phyloP scores from a whole-genome alignment of 805 yeast species.

The Torulaspora delbrueckii region DNA sequence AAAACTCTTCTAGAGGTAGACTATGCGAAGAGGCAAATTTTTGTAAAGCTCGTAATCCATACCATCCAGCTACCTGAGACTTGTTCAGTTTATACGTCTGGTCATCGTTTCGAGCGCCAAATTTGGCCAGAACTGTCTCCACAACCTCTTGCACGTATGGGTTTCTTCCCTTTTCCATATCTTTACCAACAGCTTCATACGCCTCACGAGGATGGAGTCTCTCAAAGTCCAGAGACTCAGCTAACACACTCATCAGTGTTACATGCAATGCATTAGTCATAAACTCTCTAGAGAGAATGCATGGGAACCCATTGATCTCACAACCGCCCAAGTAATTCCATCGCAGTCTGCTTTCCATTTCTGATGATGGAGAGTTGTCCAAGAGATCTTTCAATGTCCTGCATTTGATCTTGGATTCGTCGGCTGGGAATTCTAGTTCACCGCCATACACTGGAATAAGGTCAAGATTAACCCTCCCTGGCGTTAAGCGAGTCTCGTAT shows the following conservation, averaged over 20 bases:
- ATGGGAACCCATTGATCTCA: conserved; percentile 43
- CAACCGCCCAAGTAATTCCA: conserved; percentile 59
- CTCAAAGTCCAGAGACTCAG: conserved; percentile 32
- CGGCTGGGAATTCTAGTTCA: conserved; percentile 14
- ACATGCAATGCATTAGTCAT: conserved; percentile 36
- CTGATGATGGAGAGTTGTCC: conserved; percentile 50
- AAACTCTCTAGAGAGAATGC: conserved; percentile 36
- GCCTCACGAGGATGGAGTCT: conserved; percentile 32
- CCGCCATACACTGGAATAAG: conserved; percentile 40
- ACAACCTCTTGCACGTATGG: conserved; percentile 42
- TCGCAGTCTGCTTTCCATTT: conserved; percentile 43
- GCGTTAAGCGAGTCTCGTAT: conserved; percentile 36
- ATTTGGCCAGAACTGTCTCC: conserved; percentile 47
- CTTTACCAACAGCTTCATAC: conserved; percentile 27
- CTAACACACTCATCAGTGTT: conserved; percentile 38
- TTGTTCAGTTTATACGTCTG: conserved; percentile 40
- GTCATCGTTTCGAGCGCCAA: conserved; percentile 31
- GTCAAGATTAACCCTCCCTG: conserved; percentile 34
- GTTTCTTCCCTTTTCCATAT: conserved; percentile 30
- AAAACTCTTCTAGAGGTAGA: conserved; percentile 47
- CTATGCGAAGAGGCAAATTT: conserved; percentile 33
- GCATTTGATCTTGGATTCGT: conserved; percentile 9
- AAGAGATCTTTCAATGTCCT: conserved; percentile 36
- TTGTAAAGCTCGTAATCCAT: conserved; percentile 52
- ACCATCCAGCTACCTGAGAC: conserved; percentile 50